phyloP scores from a whole-genome alignment of 257 asterid genomes.

The Rauvolfia tetraphylla region DNA sequence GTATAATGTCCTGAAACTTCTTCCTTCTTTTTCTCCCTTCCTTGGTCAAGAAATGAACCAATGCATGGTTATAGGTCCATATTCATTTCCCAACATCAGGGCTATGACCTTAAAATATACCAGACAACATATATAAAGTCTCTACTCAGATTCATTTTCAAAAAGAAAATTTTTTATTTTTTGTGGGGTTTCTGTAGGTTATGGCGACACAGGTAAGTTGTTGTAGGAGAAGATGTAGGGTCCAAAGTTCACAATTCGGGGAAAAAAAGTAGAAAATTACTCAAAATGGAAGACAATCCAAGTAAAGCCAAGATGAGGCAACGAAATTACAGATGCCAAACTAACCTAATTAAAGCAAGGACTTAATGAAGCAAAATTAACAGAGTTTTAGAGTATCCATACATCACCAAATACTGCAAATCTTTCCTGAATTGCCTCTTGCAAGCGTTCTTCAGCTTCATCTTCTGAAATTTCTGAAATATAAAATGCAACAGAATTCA shows the following conservation, averaged over 20 bases:
- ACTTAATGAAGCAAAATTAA: slow-evolving; percentile 2
- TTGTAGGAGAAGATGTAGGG: too few species aligned
- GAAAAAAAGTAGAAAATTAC: too few species aligned
- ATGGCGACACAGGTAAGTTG: too few species aligned
- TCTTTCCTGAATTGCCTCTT: slow-evolving; percentile 94
- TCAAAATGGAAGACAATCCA: too few species aligned
- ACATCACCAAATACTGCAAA: slow-evolving; percentile 97
- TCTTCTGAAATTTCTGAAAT: slow-evolving; percentile 90
- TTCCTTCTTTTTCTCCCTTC: background rate
- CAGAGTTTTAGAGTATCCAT: slow-evolving; percentile 19
- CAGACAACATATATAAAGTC: background rate
- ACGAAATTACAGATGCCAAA: background rate
- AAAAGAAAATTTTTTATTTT: too few species aligned
- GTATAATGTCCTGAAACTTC: background rate
- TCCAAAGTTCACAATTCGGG: too few species aligned
- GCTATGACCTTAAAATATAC: background rate
- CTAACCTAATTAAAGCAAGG: slow-evolving; percentile 2
- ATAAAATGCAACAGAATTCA: slow-evolving; percentile 12
- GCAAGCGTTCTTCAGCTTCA: slow-evolving; percentile 95
- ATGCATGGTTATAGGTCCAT: background rate
- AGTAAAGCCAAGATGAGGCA: background rate
- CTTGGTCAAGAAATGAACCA: background rate
- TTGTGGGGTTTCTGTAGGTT: too few species aligned
- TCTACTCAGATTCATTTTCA: too few species aligned
- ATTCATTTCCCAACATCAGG: background rate